phyloP scores from a whole-genome alignment of 2,329 filamentous ascomycete genomes.

The Aspergillus viridinutans region DNA sequence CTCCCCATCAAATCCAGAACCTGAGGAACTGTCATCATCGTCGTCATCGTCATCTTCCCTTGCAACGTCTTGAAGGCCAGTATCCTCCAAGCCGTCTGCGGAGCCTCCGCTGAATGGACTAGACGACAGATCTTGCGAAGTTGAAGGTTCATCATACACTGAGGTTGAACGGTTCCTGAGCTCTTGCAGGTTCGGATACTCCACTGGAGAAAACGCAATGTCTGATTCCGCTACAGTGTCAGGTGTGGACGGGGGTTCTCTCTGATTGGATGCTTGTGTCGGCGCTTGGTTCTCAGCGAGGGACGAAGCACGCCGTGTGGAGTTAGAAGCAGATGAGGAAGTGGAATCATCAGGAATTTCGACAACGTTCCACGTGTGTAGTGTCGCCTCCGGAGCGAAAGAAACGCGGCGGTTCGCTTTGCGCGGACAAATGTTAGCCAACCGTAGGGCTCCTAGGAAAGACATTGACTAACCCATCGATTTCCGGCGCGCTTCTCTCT shows the following conservation, averaged over 20 bases:
- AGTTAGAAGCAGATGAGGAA: constrained; percentile 67
- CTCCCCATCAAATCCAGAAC: constrained; percentile 55
- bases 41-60: constrained; percentile 46
- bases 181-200: constrained; percentile 62
- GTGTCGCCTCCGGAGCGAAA: constrained; percentile 92
- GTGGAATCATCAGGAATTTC: constrained; percentile 87
- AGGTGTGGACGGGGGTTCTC: constrained; percentile 59
- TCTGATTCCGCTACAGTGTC: constrained; percentile 58
- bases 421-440: constrained; percentile 15
- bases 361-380: constrained; percentile 95
- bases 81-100: constrained; percentile 44
- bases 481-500: constrained; percentile 84
- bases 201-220: constrained; percentile 56
- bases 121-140: constrained; percentile 67
- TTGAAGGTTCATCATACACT: constrained; percentile 54
- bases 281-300: constrained; percentile 34
- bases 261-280: constrained; percentile 43
- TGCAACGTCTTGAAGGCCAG: constrained; percentile 30
- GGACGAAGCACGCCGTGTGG: constrained; percentile 68
- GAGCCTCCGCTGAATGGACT: constrained; percentile 68
- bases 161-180: constrained; percentile 40
- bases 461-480: constrained; percentile 59
- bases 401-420: constrained; percentile 83
- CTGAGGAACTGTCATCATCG: constrained; percentile 42
- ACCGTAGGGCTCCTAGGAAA: background rate